A percentile compares a stretch with the other conserved stretches of the same genome.
phyloP scores from a whole-genome alignment of 2,329 filamentous ascomycete species.

The Alternaria metachromatica region DNA sequence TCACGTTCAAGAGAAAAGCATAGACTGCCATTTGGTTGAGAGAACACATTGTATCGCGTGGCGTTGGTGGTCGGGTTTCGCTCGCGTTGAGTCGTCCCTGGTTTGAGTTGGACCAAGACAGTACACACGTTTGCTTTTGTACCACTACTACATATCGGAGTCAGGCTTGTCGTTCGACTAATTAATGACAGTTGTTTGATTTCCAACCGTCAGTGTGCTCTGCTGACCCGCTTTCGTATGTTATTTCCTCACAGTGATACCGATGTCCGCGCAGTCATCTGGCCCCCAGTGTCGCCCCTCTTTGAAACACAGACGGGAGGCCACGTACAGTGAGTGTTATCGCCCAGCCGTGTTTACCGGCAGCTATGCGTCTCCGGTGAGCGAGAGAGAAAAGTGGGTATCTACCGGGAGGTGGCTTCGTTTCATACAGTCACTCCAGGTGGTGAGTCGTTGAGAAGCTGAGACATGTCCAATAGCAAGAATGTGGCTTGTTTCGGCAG shows the following conservation, averaged over 20 bases:
- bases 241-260: background rate
- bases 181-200: background rate
- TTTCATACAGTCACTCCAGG: background rate
- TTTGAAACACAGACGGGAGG: conserved; percentile 1
- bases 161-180: background rate
- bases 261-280: background rate
- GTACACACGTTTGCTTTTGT: background rate
- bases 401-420: background rate
- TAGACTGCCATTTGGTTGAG: background rate
- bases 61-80: conserved; percentile 2
- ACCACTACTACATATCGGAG: background rate
- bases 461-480: background rate
- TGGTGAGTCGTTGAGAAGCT: background rate
- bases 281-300: background rate
- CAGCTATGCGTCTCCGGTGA: conserved; percentile 14
- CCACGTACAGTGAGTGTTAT: conserved; percentile 3
- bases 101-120: background rate
- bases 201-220: background rate
- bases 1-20: background rate
- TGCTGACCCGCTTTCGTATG: background rate
- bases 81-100: background rate
- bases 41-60: conserved; percentile 1
- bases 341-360: background rate
- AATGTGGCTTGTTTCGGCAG: background rate
- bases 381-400: background rate